Evolutionary conservation across 805 yeast species (phyloP).

Genomic region (Candida insectalens): DNA sequence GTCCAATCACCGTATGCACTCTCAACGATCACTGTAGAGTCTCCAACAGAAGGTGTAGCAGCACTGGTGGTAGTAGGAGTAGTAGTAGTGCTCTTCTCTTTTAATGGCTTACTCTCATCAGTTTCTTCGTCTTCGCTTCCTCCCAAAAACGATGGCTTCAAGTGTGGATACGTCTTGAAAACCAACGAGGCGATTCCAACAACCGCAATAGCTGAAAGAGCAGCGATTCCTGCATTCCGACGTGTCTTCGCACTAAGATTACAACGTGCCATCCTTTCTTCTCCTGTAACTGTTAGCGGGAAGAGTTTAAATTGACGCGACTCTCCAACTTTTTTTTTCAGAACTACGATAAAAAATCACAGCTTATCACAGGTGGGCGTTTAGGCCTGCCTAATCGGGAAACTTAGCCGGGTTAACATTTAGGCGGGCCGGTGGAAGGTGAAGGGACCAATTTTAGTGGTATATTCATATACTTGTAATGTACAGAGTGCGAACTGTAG

Average conservation of each 20-base stretch:
- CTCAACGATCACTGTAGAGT: conserved; percentile 3
- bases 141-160: conserved; percentile 14
- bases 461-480: too few species aligned
- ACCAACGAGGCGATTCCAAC: conserved; percentile 33
- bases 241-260: conserved; percentile 9
- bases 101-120: conserved; percentile 1
- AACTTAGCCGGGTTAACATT: too few species aligned
- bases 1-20: conserved; percentile 19
- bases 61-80: conserved; percentile 16
- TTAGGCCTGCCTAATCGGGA: too few species aligned
- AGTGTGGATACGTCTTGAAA: conserved; percentile 42
- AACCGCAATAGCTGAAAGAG: conserved; percentile 33
- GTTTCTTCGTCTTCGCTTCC: conserved; percentile 2
- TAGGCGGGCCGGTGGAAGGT: too few species aligned
- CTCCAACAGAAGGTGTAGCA: conserved; percentile 20
- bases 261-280: neutral
- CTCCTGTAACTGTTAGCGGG: too few species aligned
- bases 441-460: too few species aligned
- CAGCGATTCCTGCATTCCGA: conserved; percentile 24
- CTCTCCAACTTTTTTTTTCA: too few species aligned
- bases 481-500: too few species aligned
- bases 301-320: too few species aligned
- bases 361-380: too few species aligned
- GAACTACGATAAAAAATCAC: too few species aligned
- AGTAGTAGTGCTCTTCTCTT: conserved; percentile 7